A percentile compares a stretch with the other conserved stretches of the same genome.
phyloP scores from a whole-genome alignment of 805 yeast genomes.

The Ogataea minuta region DNA sequence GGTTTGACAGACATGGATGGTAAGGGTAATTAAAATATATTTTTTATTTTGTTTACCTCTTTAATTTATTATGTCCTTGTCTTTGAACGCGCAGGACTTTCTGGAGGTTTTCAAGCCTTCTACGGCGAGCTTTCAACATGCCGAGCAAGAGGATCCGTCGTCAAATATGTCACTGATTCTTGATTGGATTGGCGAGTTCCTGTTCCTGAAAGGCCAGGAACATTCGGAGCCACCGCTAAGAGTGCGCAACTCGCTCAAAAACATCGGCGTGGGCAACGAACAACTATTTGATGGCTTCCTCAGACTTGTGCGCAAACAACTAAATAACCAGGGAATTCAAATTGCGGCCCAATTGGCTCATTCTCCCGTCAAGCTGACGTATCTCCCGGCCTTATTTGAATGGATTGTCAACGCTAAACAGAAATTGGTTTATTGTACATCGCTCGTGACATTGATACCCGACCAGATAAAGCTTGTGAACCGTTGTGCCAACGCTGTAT shows the following conservation, averaged over 20 bases:
- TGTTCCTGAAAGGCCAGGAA: conserved; percentile 10
- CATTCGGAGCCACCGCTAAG: conserved; percentile 22
- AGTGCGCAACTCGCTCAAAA: conserved; percentile 22
- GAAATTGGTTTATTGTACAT: conserved; percentile 14
- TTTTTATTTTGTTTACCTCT: conserved; percentile 1
- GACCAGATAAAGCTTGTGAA: conserved; percentile 19
- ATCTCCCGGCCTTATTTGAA: conserved; percentile 14
- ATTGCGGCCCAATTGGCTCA: conserved; percentile 1
- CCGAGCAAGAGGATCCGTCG: conserved; percentile 25
- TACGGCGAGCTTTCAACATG: not conserved
- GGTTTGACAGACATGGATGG: conserved; percentile 16
- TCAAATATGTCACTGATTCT: conserved; percentile 22
- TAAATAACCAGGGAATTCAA: conserved; percentile 16
- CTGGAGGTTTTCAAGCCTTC: conserved; percentile 17
- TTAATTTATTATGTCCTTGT: conserved; percentile 6
- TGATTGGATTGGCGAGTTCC: conserved; percentile 28
- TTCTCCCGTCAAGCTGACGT: conserved; percentile 1
- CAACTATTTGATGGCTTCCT: conserved; percentile 16
- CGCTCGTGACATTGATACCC: conserved; percentile 11
- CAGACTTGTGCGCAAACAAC: conserved; percentile 15
- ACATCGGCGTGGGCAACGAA: conserved; percentile 19
- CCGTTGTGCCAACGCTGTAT: conserved; percentile 25
- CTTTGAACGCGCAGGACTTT: conserved; percentile 15
- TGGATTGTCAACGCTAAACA: conserved; percentile 17
- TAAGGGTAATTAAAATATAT: not conserved